Evolutionary conservation across 306 rosid species (phyloP).

Genomic region (Lathyrus oleraceus): DNA sequence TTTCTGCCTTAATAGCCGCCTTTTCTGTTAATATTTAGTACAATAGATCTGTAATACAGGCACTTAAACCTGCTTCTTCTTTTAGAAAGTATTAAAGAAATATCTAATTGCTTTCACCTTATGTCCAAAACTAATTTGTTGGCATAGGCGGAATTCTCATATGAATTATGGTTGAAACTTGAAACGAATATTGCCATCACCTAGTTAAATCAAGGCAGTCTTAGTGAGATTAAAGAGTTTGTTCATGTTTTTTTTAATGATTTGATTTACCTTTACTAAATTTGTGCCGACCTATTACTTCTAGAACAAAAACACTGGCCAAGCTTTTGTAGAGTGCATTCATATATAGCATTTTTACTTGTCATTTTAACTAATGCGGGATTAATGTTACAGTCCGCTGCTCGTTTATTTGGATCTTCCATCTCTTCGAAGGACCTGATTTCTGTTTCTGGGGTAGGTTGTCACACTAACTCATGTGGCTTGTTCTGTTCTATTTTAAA

Average conservation of each 20-base stretch:
- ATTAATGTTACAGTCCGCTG: conserved; percentile 72
- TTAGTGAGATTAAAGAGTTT: conserved; percentile 21
- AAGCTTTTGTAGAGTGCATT: conserved; percentile 14
- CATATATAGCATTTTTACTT: neutral
- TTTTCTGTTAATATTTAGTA: conserved; percentile 5
- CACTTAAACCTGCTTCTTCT: conserved; percentile 5
- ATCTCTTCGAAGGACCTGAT: conserved; percentile 75
- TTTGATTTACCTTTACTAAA: neutral
- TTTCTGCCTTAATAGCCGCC: neutral
- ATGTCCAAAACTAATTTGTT: neutral
- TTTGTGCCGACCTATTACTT: neutral
- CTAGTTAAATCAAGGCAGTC: conserved; percentile 9
- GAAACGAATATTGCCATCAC: conserved; percentile 8
- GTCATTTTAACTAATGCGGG: conserved; percentile 15
- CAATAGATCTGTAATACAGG: neutral
- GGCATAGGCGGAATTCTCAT: conserved; percentile 10
- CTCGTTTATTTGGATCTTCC: conserved; percentile 90
- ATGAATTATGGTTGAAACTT: conserved; percentile 23
- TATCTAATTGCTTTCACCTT: neutral
- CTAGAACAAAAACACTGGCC: neutral
- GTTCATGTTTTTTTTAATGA: neutral
- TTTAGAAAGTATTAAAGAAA: neutral
- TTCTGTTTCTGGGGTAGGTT: conserved; percentile 87
- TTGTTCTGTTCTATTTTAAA: conserved; percentile 19
- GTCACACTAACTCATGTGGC: conserved; percentile 2